phyloP scores from a whole-genome alignment of 306 rosid genomes.

The Macrotyloma uniflorum region DNA sequence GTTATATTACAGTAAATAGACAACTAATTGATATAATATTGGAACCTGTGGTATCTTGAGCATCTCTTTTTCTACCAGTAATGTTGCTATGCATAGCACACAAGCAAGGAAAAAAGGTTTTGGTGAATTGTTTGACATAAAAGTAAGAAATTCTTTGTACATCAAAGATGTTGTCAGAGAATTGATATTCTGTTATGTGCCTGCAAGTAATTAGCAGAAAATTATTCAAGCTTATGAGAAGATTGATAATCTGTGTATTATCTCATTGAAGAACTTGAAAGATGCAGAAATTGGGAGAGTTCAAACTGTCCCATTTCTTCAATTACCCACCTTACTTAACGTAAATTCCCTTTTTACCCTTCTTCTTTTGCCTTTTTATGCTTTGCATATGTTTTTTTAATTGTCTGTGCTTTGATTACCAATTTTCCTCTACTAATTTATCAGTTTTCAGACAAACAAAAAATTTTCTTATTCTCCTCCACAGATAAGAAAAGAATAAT shows the following conservation, averaged over 20 bases:
- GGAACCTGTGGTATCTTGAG: not conserved
- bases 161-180: too few species aligned
- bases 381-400: not conserved
- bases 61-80: not conserved
- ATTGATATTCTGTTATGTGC: conserved; percentile 7
- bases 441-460: not conserved
- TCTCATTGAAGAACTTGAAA: conserved; percentile 15
- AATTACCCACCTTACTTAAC: conserved; percentile 96
- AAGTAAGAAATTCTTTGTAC: too few species aligned
- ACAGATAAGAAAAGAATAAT: not conserved
- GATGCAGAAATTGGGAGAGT: conserved; percentile 93
- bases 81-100: not conserved
- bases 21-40: not conserved
- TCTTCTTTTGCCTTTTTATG: not conserved
- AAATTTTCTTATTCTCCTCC: not conserved
- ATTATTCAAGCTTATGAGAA: not conserved
- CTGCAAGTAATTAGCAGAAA: not conserved
- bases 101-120: not conserved
- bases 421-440: not conserved
- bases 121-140: too few species aligned
- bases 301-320: conserved; percentile 94
- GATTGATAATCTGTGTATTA: not conserved
- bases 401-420: not conserved
- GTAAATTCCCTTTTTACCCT: conserved; percentile 44
- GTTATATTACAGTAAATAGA: not conserved